phyloP scores from a whole-genome alignment of 2,329 filamentous ascomycete species.

The Periconia sp. region DNA sequence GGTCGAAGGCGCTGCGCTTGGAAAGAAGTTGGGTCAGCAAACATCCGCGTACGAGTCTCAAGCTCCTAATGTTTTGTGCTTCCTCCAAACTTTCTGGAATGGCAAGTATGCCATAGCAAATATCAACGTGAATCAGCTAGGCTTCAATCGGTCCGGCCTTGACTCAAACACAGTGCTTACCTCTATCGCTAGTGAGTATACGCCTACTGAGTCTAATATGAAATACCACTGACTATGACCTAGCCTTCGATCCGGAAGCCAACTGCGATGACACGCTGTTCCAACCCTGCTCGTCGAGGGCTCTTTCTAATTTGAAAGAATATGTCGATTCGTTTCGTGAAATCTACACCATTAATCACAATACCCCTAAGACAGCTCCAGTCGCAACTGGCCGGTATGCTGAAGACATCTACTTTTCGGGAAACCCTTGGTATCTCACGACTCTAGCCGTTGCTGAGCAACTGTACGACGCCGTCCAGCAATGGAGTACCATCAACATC shows the following conservation, averaged over 20 bases:
- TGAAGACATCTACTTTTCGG: slow-evolving; percentile 72
- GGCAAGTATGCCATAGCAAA: slow-evolving; percentile 70
- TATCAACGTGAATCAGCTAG: slow-evolving; percentile 58
- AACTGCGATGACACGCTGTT: slow-evolving; percentile 73
- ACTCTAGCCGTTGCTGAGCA: slow-evolving; percentile 79
- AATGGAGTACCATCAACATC: slow-evolving; percentile 68
- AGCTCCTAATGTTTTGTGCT: slow-evolving; percentile 73
- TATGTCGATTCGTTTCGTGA: slow-evolving; percentile 75
- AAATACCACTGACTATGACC: slow-evolving; percentile 1
- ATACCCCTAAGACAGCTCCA: slow-evolving; percentile 63
- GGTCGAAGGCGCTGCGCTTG: slow-evolving; percentile 69
- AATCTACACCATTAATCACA: slow-evolving; percentile 72
- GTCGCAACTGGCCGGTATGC: slow-evolving; percentile 49
- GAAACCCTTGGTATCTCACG: slow-evolving; percentile 79
- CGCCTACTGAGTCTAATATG: slow-evolving; percentile 39
- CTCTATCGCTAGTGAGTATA: slow-evolving; percentile 45
- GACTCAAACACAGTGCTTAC: slow-evolving; percentile 71
- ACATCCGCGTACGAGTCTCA: slow-evolving; percentile 66
- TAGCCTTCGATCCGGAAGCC: slow-evolving; percentile 68
- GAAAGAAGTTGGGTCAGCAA: slow-evolving; percentile 61
- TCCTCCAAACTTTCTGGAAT: slow-evolving; percentile 74
- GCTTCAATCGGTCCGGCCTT: slow-evolving; percentile 64
- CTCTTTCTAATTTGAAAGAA: slow-evolving; percentile 74
- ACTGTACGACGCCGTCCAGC: slow-evolving; percentile 75
- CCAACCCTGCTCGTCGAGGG: slow-evolving; percentile 70